Base-by-base conservation (phyloP, 805 yeast genomes). In the Suhomyces prunicola region DNA sequence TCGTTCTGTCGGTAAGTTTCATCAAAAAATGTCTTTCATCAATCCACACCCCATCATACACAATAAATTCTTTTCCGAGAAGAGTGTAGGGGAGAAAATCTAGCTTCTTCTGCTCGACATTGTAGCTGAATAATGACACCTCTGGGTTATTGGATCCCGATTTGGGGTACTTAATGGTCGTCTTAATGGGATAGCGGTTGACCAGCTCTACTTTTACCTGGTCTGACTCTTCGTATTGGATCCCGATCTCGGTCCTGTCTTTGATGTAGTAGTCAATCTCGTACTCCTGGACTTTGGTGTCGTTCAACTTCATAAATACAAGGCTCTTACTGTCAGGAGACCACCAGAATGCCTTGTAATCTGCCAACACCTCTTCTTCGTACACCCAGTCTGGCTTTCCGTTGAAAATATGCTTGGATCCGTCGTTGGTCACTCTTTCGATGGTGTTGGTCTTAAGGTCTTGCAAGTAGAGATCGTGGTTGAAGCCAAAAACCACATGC, bases 351-450 rank as follows among this genome's bases (percentile, higher is more conserved):
- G 92, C 89, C 22, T 78, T 70, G 60, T 86, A 90, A 23, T 82
- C 79, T 35, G 82, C 83, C 50, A 88, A 78, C 0, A 90, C 94
- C 68, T 90, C 97, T 60, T 90, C 97, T 64, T 91, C 97, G 60
- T 90, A 90, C 6, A 90, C 96, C 97, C 97, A 90, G 64, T 90
- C 97, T 0, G 97, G 96, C 55, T 86, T 85, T 2, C 97, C 97
- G 64, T 91, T 87, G 70, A 90, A 90, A 6, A 89, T 74, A 57
- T 82, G 78, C 1, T 74, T 78, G 33, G 85, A 84, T 13, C 96
- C 96, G 62, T 88, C 94, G 41, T 55, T 54, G 0, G 97, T 88
- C 12, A 88, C 70, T 57, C 83, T 85, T 5, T 61, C 70, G 0
- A 72, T 60, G 0, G 71, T 57, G 17, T 65, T 55, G 40, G 63